Evolutionary conservation across 2,329 filamentous ascomycete species (phyloP).

Genomic region (Macrophomina phaseolina): DNA sequence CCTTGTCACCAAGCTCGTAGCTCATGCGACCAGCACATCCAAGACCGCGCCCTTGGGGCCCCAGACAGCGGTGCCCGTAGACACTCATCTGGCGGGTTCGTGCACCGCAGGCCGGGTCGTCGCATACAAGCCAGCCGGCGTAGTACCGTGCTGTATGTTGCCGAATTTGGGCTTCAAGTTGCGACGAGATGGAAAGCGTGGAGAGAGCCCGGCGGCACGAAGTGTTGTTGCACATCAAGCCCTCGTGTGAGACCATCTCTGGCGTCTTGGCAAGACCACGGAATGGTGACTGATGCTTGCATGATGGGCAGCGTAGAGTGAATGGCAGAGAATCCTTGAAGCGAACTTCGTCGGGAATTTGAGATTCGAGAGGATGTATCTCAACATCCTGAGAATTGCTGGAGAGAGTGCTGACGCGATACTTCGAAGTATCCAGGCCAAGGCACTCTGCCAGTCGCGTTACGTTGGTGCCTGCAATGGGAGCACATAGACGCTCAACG

Average conservation of each 20-base stretch:
- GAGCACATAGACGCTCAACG: constrained; percentile 95
- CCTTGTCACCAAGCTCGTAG: constrained; percentile 86
- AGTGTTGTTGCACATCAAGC: constrained; percentile 70
- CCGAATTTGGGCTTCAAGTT: constrained; percentile 85
- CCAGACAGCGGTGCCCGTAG: constrained; percentile 87
- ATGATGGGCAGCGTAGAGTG: constrained; percentile 78
- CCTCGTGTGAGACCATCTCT: constrained; percentile 71
- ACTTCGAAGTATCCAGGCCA: constrained; percentile 87
- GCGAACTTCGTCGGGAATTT: constrained; percentile 88
- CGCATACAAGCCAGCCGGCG: constrained; percentile 87
- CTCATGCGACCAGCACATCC: constrained; percentile 88
- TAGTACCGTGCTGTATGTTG: constrained; percentile 83
- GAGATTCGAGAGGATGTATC: constrained; percentile 90
- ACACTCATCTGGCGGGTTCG: constrained; percentile 92
- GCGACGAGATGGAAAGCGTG: constrained; percentile 78
- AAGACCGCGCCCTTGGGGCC: constrained; percentile 80
- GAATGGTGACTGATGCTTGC: constrained; percentile 74
- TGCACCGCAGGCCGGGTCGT: constrained; percentile 84
- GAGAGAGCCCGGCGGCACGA: constrained; percentile 70
- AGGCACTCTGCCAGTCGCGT: constrained; percentile 90
- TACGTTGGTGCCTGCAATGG: constrained; percentile 90
- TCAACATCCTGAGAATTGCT: constrained; percentile 57
- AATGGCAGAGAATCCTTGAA: constrained; percentile 83
- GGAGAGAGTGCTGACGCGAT: constrained; percentile 70
- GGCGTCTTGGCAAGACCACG: constrained; percentile 68